A percentile compares a stretch with the other conserved stretches of the same genome.
Conservation (phyloP, 257 asterid species). For the Solanum etuberosum region DNA sequence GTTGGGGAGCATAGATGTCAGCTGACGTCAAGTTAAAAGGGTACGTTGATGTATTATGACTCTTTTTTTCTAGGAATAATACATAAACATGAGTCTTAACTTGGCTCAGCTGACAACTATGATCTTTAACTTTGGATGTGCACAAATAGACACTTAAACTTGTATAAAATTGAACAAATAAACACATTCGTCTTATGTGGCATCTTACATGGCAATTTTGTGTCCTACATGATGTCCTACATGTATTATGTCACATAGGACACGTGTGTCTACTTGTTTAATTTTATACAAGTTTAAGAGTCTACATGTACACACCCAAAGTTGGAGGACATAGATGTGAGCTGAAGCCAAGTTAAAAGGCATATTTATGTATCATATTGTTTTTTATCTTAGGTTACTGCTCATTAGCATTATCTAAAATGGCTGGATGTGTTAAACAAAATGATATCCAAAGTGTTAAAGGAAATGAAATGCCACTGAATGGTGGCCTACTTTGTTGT, state of each 20-base stretch:
- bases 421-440: neutral
- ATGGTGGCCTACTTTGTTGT: neutral
- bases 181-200: too few relatives aligned
- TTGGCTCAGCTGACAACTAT: neutral
- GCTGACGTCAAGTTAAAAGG: neutral
- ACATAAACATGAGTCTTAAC: neutral
- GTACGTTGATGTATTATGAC: neutral
- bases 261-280: neutral
- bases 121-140: neutral
- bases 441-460: neutral
- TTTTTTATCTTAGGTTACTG: neutral
- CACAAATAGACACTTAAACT: neutral
- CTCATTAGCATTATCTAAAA: neutral
- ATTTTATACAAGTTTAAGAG: neutral
- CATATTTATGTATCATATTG: too few relatives aligned
- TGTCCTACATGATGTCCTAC: too few relatives aligned
- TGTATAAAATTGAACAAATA: too few relatives aligned
- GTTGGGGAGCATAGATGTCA: neutral
- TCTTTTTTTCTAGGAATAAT: neutral
- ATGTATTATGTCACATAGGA: neutral
- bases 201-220: too few relatives aligned
- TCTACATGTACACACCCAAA: too few relatives aligned
- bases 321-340: too few relatives aligned
- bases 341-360: too few relatives aligned
- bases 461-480: neutral